Base-by-base conservation (phyloP, 2,329 filamentous ascomycete genomes). In the Colletotrichum liaoningense region DNA sequence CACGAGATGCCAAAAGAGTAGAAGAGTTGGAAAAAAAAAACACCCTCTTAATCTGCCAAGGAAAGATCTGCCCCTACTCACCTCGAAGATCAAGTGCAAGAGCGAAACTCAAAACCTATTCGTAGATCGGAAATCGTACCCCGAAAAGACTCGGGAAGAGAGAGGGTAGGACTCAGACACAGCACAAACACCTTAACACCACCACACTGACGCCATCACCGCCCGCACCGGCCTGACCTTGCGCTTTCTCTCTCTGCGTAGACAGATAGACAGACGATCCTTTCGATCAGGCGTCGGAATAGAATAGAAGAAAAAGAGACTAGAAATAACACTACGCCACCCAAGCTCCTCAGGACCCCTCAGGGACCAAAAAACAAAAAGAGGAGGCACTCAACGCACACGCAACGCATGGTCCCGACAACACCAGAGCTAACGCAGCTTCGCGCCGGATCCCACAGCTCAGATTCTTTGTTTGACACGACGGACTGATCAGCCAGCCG, bases 401-500 rank as follows among this genome's bases (percentile, higher is more conserved):
- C 42, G 19, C 42, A 49, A 49, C 42, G 42, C 42, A 22, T 49
- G 42, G 42, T 19, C 42, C 42, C 19, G 14, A 42, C 16, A 42
- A 30, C 22, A 55, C 46, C 28, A 54, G 8, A 12, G 52, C 24
- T 22, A 55, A 22, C 8, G 38, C 38, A 16, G 42, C 26, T 54
- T 12, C 30, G 24, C n/a, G 46, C 46, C 46, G 46, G 19, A 5
- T 54, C 33, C 12, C n/a, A 33, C 38, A 66, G 26, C 66, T 63
- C 22, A 58, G 8, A 22, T 72, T 72, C 69, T 68, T 72, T 72
- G 66, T 69, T 35, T 56, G 70, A 69, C 59, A 69, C 70, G 59
- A 38, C 71, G 60, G 71, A 56, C 70, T 70, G 30, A 33, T 42
- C 42, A 65, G 42, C 42, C 42, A 49, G 42, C 42, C 19, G 54